Evolutionary conservation across 208 protist genomes (phyloP).

Genomic region (Trypanosoma avium): DNA sequence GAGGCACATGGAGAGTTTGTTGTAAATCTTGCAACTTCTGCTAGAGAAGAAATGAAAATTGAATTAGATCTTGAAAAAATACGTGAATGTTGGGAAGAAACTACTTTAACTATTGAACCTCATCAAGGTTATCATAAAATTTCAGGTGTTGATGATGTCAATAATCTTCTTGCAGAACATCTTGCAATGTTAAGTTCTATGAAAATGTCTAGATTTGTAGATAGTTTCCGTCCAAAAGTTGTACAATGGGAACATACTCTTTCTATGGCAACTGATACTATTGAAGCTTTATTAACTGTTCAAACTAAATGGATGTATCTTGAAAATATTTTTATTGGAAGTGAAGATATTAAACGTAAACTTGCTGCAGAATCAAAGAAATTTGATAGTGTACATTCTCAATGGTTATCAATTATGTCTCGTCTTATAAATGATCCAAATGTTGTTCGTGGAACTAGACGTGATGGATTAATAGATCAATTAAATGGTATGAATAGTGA

Average conservation of each 20-base stretch:
- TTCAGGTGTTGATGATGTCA: conserved; percentile 92
- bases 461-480: conserved; percentile 91
- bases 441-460: conserved; percentile 81
- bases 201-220: conserved; percentile 96
- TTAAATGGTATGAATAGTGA: conserved; percentile 94
- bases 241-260: conserved; percentile 95
- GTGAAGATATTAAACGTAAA: conserved; percentile 98
- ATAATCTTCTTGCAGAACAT: conserved; percentile 93
- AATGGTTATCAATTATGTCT: conserved; percentile 92
- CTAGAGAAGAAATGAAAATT: conserved; percentile 95
- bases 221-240: conserved; percentile 95
- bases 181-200: conserved; percentile 92
- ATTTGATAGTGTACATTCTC: conserved; percentile 95
- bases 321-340: conserved; percentile 96
- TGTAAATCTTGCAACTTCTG: conserved; percentile 89
- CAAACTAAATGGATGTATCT: conserved; percentile 98
- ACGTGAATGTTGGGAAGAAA: conserved; percentile 87
- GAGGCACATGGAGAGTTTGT: conserved; percentile 95
- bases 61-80: conserved; percentile 94
- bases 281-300: conserved; percentile 91
- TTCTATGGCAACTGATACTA: conserved; percentile 93
- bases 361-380: conserved; percentile 94
- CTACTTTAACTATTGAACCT: conserved; percentile 81
- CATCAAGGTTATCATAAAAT: conserved; percentile 94
- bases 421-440: conserved; percentile 89